Evolutionary conservation across 495 filamentous ascomycete genomes (phyloP).

Genomic region (Penicillium dipodomyicola): DNA sequence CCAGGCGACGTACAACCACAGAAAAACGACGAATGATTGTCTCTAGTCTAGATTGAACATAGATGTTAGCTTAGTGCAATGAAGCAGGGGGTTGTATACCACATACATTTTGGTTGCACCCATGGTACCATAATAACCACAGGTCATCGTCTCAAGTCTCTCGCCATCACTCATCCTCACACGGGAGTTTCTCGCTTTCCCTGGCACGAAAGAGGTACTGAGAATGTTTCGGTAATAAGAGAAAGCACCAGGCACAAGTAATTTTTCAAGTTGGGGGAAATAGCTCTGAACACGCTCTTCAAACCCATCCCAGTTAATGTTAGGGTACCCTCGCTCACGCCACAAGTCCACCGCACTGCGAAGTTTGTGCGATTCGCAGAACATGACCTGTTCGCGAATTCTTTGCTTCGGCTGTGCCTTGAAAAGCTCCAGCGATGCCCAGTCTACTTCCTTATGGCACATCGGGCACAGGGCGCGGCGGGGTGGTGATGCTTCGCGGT

Average conservation of each 20-base stretch:
- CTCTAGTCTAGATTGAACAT: slow-evolving; percentile 47
- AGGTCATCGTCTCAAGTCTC: slow-evolving; percentile 46
- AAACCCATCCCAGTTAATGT: slow-evolving; percentile 72
- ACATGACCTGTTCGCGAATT: slow-evolving; percentile 58
- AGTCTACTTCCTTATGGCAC: slow-evolving; percentile 61
- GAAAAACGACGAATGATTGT: slow-evolving; percentile 63
- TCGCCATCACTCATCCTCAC: slow-evolving; percentile 41
- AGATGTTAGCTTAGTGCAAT: slow-evolving; percentile 7
- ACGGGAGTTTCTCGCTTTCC: slow-evolving; percentile 59
- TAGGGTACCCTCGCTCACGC: slow-evolving; percentile 65
- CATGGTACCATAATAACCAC: slow-evolving; percentile 85
- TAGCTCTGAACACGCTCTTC: slow-evolving; percentile 60
- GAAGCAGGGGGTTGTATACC: slow-evolving; percentile 12
- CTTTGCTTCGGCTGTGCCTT: slow-evolving; percentile 50
- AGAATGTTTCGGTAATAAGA: slow-evolving; percentile 65
- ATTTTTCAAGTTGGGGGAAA: slow-evolving; percentile 49
- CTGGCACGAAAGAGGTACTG: slow-evolving; percentile 54
- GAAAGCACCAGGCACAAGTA: slow-evolving; percentile 54
- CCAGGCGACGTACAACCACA: slow-evolving; percentile 58
- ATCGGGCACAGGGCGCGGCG: slow-evolving; percentile 56
- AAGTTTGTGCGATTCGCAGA: slow-evolving; percentile 71
- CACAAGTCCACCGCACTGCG: slow-evolving; percentile 59
- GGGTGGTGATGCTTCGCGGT: not conserved
- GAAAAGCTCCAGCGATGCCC: slow-evolving; percentile 47
- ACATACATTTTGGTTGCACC: slow-evolving; percentile 64